phyloP scores from a whole-genome alignment of 257 asterid genomes.

The Jasminum sambac region DNA sequence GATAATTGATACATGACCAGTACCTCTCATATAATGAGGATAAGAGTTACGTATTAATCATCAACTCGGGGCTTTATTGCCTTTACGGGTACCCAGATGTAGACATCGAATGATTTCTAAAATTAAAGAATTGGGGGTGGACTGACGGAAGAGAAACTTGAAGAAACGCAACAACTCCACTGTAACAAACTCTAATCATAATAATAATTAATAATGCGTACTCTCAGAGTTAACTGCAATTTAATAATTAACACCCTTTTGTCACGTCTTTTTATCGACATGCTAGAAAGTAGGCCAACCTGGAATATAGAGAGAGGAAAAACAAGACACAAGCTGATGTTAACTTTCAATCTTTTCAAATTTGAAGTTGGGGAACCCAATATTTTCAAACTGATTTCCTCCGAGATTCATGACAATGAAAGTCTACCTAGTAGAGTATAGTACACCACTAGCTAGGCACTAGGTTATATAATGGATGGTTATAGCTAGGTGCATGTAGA shows the following conservation, averaged over 20 bases:
- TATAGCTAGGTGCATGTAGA: background rate
- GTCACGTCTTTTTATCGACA: background rate
- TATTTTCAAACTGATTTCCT: background rate
- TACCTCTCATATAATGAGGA: too few species aligned
- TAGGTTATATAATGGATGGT: background rate
- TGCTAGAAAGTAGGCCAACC: background rate
- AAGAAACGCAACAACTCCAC: too few species aligned
- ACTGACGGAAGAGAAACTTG: too few species aligned
- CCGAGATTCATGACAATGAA: background rate
- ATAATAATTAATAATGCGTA: background rate
- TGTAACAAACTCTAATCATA: background rate
- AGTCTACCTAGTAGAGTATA: background rate
- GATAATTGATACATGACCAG: too few species aligned
- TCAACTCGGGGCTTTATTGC: too few species aligned
- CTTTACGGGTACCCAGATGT: too few species aligned
- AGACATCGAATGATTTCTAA: too few species aligned
- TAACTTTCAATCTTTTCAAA: background rate
- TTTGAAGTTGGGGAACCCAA: constrained; percentile 6
- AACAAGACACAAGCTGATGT: background rate
- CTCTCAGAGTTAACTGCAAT: constrained; percentile 1
- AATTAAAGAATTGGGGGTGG: too few species aligned
- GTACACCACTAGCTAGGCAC: too few species aligned
- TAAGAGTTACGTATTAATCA: too few species aligned
- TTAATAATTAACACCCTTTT: background rate
- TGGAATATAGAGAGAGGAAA: background rate